phyloP scores from a whole-genome alignment of 345 rosid genomes.

The Cardamine occulta region DNA sequence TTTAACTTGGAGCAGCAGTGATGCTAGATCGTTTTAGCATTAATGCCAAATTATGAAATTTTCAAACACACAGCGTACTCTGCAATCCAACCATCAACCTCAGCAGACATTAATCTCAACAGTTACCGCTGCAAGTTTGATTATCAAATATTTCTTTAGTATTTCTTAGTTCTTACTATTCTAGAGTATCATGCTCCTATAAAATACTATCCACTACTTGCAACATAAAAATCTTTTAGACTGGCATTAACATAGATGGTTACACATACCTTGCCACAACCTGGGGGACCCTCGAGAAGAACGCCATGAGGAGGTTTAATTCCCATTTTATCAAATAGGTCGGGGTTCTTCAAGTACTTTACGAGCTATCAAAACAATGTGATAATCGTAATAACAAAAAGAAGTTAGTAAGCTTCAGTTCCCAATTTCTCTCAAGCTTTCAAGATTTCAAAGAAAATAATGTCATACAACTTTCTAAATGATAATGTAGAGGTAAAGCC shows the following conservation, averaged over 20 bases:
- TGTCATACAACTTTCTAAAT: slow-evolving; percentile 4
- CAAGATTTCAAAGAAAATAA: not conserved
- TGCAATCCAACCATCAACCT: slow-evolving; percentile 12
- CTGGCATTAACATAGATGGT: slow-evolving; percentile 23
- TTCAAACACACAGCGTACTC: slow-evolving; percentile 2
- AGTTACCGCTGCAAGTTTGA: slow-evolving; percentile 9
- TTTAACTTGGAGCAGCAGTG: slow-evolving; percentile 1
- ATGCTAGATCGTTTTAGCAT: slow-evolving; percentile 14
- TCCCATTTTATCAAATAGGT: slow-evolving; percentile 89
- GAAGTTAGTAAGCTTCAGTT: slow-evolving; percentile 28
- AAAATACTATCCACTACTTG: slow-evolving; percentile 14
- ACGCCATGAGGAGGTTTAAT: slow-evolving; percentile 98
- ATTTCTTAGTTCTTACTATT: not conserved
- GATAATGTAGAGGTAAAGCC: not conserved
- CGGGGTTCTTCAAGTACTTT: slow-evolving; percentile 93
- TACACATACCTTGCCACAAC: slow-evolving; percentile 88
- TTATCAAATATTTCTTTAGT: not conserved
- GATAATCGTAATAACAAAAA: not conserved
- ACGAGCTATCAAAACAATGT: slow-evolving; percentile 64
- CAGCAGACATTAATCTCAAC: slow-evolving; percentile 1
- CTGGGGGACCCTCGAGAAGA: slow-evolving; percentile 95
- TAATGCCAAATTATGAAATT: slow-evolving; percentile 4
- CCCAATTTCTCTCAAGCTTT: slow-evolving; percentile 12
- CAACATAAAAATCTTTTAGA: slow-evolving; percentile 19
- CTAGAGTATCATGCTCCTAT: slow-evolving; percentile 3